Evolutionary conservation across 495 filamentous ascomycete genomes (phyloP), one percentile per base, ranked within the genome.

Genomic region (Penicillium pancosmium): DNA sequence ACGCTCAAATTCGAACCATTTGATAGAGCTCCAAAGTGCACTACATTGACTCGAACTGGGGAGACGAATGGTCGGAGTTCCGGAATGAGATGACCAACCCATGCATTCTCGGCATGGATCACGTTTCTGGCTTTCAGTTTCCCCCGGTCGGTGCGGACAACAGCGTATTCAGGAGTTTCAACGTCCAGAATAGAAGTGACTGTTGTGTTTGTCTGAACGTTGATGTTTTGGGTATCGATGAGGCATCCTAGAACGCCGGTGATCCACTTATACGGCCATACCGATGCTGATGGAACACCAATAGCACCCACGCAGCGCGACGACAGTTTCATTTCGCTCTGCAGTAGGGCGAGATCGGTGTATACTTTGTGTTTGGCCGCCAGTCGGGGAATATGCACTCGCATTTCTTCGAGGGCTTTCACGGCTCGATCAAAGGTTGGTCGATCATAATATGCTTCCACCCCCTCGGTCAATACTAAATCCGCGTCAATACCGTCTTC

Each of bases 61-160:
- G 50, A 52, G 7, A 52, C 21, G 10, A 36, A 52, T n/a, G 50
- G 50, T 21, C 50, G 50, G 7, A 52, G 35, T 18, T 52, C 50
- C 0, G 50, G 23, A 35, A 38, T 21, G 7, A 52, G 50, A 38
- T 52, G 50, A 12, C 50, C n/a, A 9, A 38, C 18, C 50, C 50
- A 52, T 12, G 16, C 50, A 52, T 52, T 52, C 18, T 19, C 6
- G 6, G 50, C 50, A 38, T 52, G 50, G 13, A 52, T 31, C 13
- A 52, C 50, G 36, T 52, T 35, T 21, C 50, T 36, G 10, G 50
- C 50, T 21, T 21, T 35, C 6, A 52, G 19, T 7, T 35, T 8
- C 1, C 50, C 50, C 19, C 33, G 33, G 35, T 52, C 7, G 2
- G 50, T 52, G 5, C 19, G 18, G 13, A 52, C n/a, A 21, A 21